These are phyloP conservation scores for Phytophthora litchii DNA, from an alignment of 352 stramenopile species.

Conservation along the genomic window DNA sequence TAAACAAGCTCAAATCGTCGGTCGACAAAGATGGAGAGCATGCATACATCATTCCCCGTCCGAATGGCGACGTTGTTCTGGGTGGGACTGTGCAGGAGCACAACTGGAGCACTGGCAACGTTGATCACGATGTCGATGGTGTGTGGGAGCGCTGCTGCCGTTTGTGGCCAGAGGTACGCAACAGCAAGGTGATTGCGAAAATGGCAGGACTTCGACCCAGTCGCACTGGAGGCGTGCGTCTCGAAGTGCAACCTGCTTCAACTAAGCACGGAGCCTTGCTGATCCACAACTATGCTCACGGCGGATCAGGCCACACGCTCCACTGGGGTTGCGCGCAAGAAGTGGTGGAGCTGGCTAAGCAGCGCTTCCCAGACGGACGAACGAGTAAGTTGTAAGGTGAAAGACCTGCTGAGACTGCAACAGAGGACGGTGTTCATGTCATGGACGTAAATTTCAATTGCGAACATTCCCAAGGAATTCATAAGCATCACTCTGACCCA, in stretches of 20 bases:
- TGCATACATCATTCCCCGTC: slow-evolving; percentile 75
- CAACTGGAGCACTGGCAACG: slow-evolving; percentile 52
- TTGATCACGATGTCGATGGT: slow-evolving; percentile 46
- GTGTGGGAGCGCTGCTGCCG: slow-evolving; percentile 58
- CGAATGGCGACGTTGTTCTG: slow-evolving; percentile 62
- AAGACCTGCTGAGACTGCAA: background rate
- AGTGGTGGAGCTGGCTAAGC: slow-evolving; percentile 43
- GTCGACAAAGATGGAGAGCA: slow-evolving; percentile 50
- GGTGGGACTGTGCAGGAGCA: slow-evolving; percentile 69
- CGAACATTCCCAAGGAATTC: background rate
- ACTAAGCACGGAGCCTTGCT: slow-evolving; percentile 44
- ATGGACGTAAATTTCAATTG: background rate
- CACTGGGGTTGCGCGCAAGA: slow-evolving; percentile 72
- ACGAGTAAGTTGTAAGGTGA: slow-evolving; percentile 15
- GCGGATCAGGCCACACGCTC: slow-evolving; percentile 69
- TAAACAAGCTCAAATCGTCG: slow-evolving; percentile 57
- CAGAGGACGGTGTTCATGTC: background rate
- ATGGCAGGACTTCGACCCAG: slow-evolving; percentile 55
- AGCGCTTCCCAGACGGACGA: slow-evolving; percentile 15
- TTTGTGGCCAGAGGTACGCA: slow-evolving; percentile 48
- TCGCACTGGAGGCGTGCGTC: slow-evolving; percentile 44
- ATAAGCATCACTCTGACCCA: background rate
- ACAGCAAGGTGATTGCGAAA: slow-evolving; percentile 44
- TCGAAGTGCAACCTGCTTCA: slow-evolving; percentile 48
- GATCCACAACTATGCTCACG: slow-evolving; percentile 80